Evolutionary conservation across 2,329 filamentous ascomycete genomes (phyloP), one percentile per base, ranked within the genome.

Genomic region (Cytospora piceae): DNA sequence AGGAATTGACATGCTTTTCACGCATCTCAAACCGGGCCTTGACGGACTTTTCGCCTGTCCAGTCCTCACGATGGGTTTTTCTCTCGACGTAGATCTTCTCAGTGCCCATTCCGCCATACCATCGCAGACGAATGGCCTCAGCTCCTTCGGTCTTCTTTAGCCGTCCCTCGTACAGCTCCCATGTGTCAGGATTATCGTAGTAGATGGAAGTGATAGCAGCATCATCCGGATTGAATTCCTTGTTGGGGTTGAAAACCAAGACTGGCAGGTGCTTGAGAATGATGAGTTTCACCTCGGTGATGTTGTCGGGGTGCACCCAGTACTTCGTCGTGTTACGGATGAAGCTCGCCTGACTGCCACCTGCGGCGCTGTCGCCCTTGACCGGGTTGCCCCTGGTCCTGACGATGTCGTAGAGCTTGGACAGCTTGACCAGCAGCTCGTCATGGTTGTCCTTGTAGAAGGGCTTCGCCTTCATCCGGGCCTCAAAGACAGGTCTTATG

Each of bases 401-500:
- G 20, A 98, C 95, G 52, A 96, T 84, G 77, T 99, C 94, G 81
- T 97, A 99, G 64, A 98, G 87, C 78, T 90, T 94, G 27, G 95
- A 99, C 37, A 99, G 87, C 79, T 96, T 93, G 69, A 98, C 90
- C 42, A 99, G 92, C 67, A 96, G 96, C 34, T 90, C 91, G 80
- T 99, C 95, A 79, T 98, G 98, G 79, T 99, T 97, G 76, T 98
- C 94, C 77, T 96, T 96, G 85, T 97, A 99, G 79, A 99, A 99
- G 0, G 95, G 94, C 77, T 97, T 97, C 55, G 93, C 92, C 79
- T 96, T 96, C 74, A 99, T 87, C 66, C 94, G 89, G 52, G 94
- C 90, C 66, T 96, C 94, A 78, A 99, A 99, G n/a, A 96, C 93
- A 37, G 95, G 95, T 73, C 91, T 94, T 39, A 99, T 87, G 74